A percentile compares a stretch with the other conserved stretches of the same genome.
Conservation (phyloP, 257 asterid genomes). For the Leonotis leonurus region DNA sequence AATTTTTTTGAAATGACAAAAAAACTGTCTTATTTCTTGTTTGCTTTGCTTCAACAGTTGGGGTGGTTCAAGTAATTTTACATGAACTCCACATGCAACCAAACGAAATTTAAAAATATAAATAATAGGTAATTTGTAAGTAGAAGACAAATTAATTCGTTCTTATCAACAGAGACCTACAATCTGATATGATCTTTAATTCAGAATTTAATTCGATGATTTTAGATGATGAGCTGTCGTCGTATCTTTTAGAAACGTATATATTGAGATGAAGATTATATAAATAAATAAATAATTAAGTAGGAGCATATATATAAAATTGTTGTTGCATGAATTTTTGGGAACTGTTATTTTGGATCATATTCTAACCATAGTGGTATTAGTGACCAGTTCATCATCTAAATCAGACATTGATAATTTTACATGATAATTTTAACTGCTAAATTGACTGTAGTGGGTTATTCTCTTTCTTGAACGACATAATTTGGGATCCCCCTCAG, state of each 20-base stretch:
- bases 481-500: constrained; percentile 32
- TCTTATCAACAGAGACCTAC: constrained; percentile 21
- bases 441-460: constrained; percentile 11
- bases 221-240: constrained; percentile 12
- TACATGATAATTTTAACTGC: no score
- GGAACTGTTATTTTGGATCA: constrained; percentile 14
- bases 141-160: constrained; percentile 4
- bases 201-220: constrained; percentile 10
- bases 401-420: not conserved
- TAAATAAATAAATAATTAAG: no score
- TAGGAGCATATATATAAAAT: not conserved
- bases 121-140: not conserved
- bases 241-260: constrained; percentile 19
- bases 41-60: not conserved
- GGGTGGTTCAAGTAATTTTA: constrained; percentile 7
- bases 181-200: constrained; percentile 1
- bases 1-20: no score
- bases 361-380: not conserved
- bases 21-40: not conserved
- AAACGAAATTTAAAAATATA: not conserved
- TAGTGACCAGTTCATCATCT: not conserved
- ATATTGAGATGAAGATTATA: not conserved
- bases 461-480: constrained; percentile 22
- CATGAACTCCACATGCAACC: not conserved
- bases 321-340: constrained; percentile 9